These are phyloP conservation scores for Senna siamea DNA, from an alignment of 306 rosid genomes.

Conservation along the genomic window DNA sequence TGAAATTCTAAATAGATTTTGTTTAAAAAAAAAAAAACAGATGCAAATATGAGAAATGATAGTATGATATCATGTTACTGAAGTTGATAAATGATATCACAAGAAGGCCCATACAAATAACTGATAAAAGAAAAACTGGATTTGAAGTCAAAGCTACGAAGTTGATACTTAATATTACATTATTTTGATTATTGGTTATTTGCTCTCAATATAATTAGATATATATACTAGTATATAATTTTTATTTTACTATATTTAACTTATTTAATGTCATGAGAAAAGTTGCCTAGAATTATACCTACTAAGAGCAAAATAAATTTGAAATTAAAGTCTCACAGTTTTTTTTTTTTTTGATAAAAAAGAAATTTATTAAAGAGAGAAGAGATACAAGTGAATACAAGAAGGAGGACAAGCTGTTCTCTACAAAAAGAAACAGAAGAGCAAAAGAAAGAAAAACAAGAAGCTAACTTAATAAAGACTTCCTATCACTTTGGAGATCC, in stretches of 20 bases:
- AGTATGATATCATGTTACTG: background rate
- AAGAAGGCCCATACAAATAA: background rate
- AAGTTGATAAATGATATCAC: slow-evolving; percentile 24
- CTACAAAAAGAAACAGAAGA: too few species aligned
- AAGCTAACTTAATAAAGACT: too few species aligned
- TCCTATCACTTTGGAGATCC: too few species aligned
- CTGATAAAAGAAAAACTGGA: slow-evolving; percentile 12
- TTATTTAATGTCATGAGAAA: slow-evolving; percentile 9
- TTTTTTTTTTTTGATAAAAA: too few species aligned
- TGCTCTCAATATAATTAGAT: background rate
- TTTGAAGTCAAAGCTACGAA: slow-evolving; percentile 17
- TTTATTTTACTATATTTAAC: slow-evolving; percentile 1
- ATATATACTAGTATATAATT: slow-evolving; percentile 19
- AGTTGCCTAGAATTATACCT: slow-evolving; percentile 10
- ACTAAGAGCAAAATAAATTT: slow-evolving; percentile 23
- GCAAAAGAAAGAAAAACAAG: too few species aligned
- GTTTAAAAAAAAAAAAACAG: slow-evolving; percentile 15
- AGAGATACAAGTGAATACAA: too few species aligned
- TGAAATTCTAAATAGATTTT: slow-evolving; percentile 9
- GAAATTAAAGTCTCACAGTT: slow-evolving; percentile 6
- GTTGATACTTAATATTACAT: background rate
- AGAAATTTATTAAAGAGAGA: too few species aligned
- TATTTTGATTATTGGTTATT: too few species aligned
- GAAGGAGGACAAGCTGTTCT: too few species aligned
- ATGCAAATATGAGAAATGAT: background rate